Base-by-base conservation (phyloP, 768 basidiomycete species). In the Mycena rosella region DNA sequence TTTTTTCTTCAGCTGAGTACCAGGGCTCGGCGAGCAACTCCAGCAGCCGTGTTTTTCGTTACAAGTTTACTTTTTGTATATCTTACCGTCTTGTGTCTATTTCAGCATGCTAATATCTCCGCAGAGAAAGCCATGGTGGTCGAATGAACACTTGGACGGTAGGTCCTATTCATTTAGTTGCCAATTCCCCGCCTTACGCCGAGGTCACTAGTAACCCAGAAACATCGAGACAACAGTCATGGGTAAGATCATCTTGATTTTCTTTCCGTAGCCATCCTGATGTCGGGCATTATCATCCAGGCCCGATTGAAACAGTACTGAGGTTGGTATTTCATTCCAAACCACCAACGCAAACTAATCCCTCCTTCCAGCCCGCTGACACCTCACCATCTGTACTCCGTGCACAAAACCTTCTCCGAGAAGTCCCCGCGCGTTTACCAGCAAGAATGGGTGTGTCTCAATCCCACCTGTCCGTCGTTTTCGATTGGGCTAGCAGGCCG, bases 31-130 rank as follows among this genome's bases (percentile, higher is more conserved):
- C 76, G 44, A 60, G 69, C 13, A 88, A 86, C 65, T 78, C 80
- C 20, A 76, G 72, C 34, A 86, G 86, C 14, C 80, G 78, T n/a
- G 87, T 92, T n/a, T 84, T 93, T 15, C 83, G 93, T 9, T 93
- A 88, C 75, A 95, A 95, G 75, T 94, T 95, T 72, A 89, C 90
- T 6, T 95, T 95, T 70, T 90, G 91, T 70, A 58, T 72, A 22
- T 40, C 32, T 24, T 40, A n/a, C 42, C 5, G 5, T 6, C 42
- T 44, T 44, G 8, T 3, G 38, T n/a, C n/a, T 54, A 17, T 32
- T 60, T 29, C 17, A 40, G 20, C 11, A 47, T 47, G 38, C 45
- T 51, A 15, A 51, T 29, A 30, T 51, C 17, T 26, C 5, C 2
- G 17, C 47, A 86, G 85, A 85, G 84, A 14, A 71, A 76, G 22